Percentiles rank a stretch among this genome's conserved stretches.
These are phyloP conservation scores for Fusarium continuum DNA, from an alignment of 2,329 filamentous ascomycete species.

Conservation along the genomic window DNA sequence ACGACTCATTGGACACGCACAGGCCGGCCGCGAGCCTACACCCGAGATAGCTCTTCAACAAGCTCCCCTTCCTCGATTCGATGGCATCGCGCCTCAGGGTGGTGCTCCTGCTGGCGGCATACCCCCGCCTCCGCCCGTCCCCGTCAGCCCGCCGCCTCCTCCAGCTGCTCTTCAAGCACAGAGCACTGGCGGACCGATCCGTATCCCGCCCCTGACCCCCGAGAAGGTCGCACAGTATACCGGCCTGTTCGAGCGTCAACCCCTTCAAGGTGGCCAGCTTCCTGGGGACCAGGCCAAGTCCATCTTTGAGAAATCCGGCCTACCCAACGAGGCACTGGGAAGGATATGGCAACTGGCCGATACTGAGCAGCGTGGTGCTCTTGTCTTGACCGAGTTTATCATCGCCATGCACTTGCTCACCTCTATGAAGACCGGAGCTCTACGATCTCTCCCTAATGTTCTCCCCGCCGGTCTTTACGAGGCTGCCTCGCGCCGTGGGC, in stretches of 20 bases:
- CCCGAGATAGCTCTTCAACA: constrained; percentile 84
- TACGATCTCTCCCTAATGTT: constrained; percentile 80
- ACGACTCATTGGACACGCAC: constrained; percentile 93
- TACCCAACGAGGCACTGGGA: constrained; percentile 91
- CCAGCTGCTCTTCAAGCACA: constrained; percentile 65
- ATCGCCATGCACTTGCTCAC: constrained; percentile 98
- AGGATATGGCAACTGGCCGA: constrained; percentile 96
- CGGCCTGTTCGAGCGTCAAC: constrained; percentile 89
- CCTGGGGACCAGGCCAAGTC: constrained; percentile 88
- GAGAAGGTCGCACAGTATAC: constrained; percentile 92
- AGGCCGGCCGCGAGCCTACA: constrained; percentile 84
- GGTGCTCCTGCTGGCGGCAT: constrained; percentile 46
- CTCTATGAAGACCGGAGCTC: constrained; percentile 84
- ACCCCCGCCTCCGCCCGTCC: constrained; percentile 54
- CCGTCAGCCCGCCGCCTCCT: constrained; percentile 54
- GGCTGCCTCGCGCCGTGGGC: constrained; percentile 77
- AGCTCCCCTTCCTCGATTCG: constrained; percentile 91
- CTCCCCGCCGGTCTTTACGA: constrained; percentile 90
- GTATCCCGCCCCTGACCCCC: constrained; percentile 86
- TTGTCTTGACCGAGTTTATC: constrained; percentile 91
- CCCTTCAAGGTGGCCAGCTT: constrained; percentile 73
- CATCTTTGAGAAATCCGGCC: constrained; percentile 91
- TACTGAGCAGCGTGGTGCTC: constrained; percentile 87
- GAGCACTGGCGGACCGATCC: constrained; percentile 73
- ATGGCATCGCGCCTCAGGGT: constrained; percentile 68